Evolutionary conservation across 805 yeast genomes (phyloP).

Genomic region (Ogataea populi-albae): DNA sequence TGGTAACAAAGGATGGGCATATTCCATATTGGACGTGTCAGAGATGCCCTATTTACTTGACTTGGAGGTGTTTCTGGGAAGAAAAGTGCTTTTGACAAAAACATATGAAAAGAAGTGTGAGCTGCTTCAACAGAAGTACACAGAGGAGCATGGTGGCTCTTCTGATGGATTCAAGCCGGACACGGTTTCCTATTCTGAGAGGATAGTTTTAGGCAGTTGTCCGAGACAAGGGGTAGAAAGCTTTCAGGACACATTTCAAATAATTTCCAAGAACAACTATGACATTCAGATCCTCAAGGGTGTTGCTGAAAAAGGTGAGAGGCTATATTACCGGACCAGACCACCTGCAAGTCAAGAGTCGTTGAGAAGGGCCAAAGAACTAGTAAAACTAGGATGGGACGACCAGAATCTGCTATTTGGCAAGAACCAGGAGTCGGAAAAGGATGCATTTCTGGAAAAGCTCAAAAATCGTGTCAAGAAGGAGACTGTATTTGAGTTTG

Average conservation of each 20-base stretch:
- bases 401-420: constrained; percentile 81
- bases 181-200: constrained; percentile 63
- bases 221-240: constrained; percentile 74
- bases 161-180: constrained; percentile 43
- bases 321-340: constrained; percentile 79
- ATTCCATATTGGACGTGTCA: constrained; percentile 76
- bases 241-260: constrained; percentile 67
- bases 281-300: constrained; percentile 64
- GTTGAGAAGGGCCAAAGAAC: constrained; percentile 79
- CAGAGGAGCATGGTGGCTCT: constrained; percentile 33
- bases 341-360: constrained; percentile 83
- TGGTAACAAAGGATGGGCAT: constrained; percentile 97
- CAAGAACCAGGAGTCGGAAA: constrained; percentile 68
- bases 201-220: constrained; percentile 78
- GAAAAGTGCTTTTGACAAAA: constrained; percentile 67
- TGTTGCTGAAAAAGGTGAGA: constrained; percentile 85
- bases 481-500: constrained; percentile 94
- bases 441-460: constrained; percentile 66
- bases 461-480: constrained; percentile 66
- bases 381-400: constrained; percentile 80
- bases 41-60: constrained; percentile 91
- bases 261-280: constrained; percentile 56
- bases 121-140: constrained; percentile 45
- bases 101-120: constrained; percentile 65
- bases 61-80: constrained; percentile 84